Evolutionary conservation across 805 yeast genomes (phyloP), one percentile per base, ranked within the genome.

Genomic region (Vanderwaltozyma tropicalis): DNA sequence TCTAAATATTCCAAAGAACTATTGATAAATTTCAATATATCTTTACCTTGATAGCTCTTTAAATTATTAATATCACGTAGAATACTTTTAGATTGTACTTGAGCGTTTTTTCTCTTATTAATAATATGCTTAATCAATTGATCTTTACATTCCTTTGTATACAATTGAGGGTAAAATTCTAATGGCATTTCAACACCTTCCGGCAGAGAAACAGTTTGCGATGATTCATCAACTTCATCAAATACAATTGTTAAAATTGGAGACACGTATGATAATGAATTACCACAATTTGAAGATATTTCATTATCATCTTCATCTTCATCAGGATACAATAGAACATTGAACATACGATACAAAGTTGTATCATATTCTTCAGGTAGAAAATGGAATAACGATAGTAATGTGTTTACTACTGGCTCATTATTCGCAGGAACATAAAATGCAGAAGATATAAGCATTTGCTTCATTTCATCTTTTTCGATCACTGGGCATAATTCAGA

Each of bases 81-180:
- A 9, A 46, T 33, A 8, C 41, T 26, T 17, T 45, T 53, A 13
- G 52, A 42, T 31, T 41, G 38, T 7, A 30, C 21, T 31, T 48
- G 47, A 2, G 55, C 50, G n/a, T 44, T 41, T 31, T 37, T 45
- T 11, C 59, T 40, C 26, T 49, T 49, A 3, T 31, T 30, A 13
- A 53, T 39, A 22, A 58, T 45, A 16, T 52, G 52, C 15, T 46
- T 50, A 4, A 56, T 48, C 28, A 57, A 39, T 30, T 47, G 40
- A 15, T 55, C 51, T 34, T 54, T 57, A 34, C 52, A 47, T 13
- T 40, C 37, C 27, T 48, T 47, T 1, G 57, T 52, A 38, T 59
- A 59, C 12, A 59, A 40, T 38, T 57, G 60, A 2, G 63, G 62
- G 32, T 57, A 59, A 34, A 59, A 59, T 37, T 52, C 49, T 20